Percentiles rank a stretch among this genome's conserved stretches.
These are phyloP conservation scores for Hyaloperonospora brassicae DNA, from an alignment of 352 stramenopile species.

Conservation along the genomic window DNA sequence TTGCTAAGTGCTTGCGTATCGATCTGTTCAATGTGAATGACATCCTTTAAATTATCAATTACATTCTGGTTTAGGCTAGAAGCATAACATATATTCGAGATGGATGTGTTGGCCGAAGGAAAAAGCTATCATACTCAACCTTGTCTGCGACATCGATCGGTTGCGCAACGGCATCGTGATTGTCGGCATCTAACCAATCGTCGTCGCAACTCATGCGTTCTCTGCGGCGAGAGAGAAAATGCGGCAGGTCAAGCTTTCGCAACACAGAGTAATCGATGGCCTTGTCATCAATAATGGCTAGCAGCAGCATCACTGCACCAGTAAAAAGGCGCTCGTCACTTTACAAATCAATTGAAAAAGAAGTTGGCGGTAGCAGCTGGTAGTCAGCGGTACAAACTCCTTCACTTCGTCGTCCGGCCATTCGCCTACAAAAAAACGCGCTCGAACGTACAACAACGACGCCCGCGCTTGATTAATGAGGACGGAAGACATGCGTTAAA, in stretches of 20 bases:
- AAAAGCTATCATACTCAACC: constrained; percentile 3
- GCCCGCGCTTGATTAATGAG: constrained; percentile 42
- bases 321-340: constrained; percentile 56
- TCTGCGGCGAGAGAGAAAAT: constrained; percentile 33
- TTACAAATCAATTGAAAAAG: constrained; percentile 55
- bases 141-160: too few relatives aligned
- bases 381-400: constrained; percentile 30
- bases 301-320: constrained; percentile 45
- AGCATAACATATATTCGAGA: constrained; percentile 22
- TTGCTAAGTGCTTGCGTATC: not conserved
- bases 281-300: constrained; percentile 59
- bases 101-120: constrained; percentile 12
- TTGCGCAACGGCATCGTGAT: too few relatives aligned
- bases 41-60: constrained; percentile 9
- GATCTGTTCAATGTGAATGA: constrained; percentile 2
- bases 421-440: constrained; percentile 63
- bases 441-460: constrained; percentile 72
- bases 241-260: constrained; percentile 51
- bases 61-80: constrained; percentile 17
- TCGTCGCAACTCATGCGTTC: constrained; percentile 8
- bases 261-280: constrained; percentile 55
- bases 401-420: constrained; percentile 71
- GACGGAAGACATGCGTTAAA: constrained; percentile 44
- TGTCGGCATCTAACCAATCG: too few relatives aligned
- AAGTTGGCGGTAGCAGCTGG: constrained; percentile 57